Evolutionary conservation across 2,329 filamentous ascomycete genomes (phyloP).

Genomic region (Neobulgaria alba): DNA sequence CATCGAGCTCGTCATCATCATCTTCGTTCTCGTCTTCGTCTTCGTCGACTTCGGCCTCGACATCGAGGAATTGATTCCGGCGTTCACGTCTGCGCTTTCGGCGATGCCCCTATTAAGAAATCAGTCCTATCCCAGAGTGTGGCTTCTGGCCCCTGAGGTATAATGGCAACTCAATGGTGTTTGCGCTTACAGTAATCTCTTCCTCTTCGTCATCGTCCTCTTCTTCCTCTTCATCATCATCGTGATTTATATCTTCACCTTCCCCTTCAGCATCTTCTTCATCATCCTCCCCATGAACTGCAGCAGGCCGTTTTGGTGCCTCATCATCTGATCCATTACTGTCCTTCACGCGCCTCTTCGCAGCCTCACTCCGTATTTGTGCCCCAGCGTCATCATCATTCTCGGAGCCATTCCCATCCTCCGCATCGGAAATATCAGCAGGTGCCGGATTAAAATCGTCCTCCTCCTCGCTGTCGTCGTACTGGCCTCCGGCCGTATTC

Average conservation of each 20-base stretch:
- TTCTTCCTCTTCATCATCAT: constrained; percentile 42
- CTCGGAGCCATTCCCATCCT: constrained; percentile 35
- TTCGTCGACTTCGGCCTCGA: constrained; percentile 94
- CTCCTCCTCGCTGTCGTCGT: constrained; percentile 61
- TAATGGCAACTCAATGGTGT: constrained; percentile 15
- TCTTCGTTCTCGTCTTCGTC: constrained; percentile 83
- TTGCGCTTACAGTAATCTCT: constrained; percentile 39
- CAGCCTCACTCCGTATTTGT: constrained; percentile 21
- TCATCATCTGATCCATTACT: constrained; percentile 39
- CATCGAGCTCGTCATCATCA: constrained; percentile 81
- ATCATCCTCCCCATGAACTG: constrained; percentile 24
- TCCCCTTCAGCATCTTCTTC: constrained; percentile 38
- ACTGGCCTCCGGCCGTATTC: constrained; percentile 18
- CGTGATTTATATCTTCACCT: constrained; percentile 29
- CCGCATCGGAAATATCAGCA: constrained; percentile 64
- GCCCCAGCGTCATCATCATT: constrained; percentile 20
- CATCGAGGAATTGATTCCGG: constrained; percentile 87
- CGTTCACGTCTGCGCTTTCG: constrained; percentile 70
- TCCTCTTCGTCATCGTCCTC: constrained; percentile 59
- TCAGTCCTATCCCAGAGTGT: constrained; percentile 7
- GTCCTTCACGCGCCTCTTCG: constrained; percentile 31
- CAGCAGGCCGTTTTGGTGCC: constrained; percentile 30
- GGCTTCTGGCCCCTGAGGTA: constrained; percentile 13
- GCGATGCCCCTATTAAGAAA: constrained; percentile 49
- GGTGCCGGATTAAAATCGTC: constrained; percentile 84